Evolutionary conservation across 2,329 filamentous ascomycete species (phyloP).

Genomic region (Fusarium kyushuense): DNA sequence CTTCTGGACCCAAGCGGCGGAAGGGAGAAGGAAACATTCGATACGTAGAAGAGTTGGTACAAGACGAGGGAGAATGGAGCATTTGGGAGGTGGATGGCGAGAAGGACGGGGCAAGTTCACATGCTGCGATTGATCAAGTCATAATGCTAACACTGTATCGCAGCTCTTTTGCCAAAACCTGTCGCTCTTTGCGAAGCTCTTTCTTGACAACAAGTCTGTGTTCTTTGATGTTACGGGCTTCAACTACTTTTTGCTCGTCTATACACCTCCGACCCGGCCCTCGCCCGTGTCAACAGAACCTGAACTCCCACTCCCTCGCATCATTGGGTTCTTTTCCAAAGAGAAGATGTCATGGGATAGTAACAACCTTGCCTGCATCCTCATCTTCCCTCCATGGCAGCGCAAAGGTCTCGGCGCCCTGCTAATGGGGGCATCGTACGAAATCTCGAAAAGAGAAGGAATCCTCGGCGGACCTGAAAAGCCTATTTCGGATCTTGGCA

Average conservation of each 20-base stretch:
- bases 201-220: constrained; percentile 97
- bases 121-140: not conserved
- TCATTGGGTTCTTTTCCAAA: constrained; percentile 98
- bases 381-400: constrained; percentile 96
- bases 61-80: constrained; percentile 79
- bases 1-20: constrained; percentile 55
- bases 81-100: constrained; percentile 96
- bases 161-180: constrained; percentile 93
- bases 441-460: constrained; percentile 85
- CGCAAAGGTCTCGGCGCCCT: constrained; percentile 87
- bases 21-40: constrained; percentile 53
- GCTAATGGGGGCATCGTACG: constrained; percentile 93
- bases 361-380: constrained; percentile 96
- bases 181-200: constrained; percentile 95
- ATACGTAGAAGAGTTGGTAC: constrained; percentile 59
- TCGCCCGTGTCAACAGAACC: constrained; percentile 8
- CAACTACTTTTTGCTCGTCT: constrained; percentile 91
- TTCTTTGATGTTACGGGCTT: constrained; percentile 97
- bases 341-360: constrained; percentile 99
- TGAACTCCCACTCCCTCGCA: constrained; percentile 57
- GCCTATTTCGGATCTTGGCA: constrained; percentile 87
- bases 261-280: constrained; percentile 63
- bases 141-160: constrained; percentile 15
- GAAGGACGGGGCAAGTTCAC: constrained; percentile 73
- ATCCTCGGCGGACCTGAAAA: constrained; percentile 93